phyloP scores from a whole-genome alignment of 371 early-diverging fungal species.

The Circinella minor region DNA sequence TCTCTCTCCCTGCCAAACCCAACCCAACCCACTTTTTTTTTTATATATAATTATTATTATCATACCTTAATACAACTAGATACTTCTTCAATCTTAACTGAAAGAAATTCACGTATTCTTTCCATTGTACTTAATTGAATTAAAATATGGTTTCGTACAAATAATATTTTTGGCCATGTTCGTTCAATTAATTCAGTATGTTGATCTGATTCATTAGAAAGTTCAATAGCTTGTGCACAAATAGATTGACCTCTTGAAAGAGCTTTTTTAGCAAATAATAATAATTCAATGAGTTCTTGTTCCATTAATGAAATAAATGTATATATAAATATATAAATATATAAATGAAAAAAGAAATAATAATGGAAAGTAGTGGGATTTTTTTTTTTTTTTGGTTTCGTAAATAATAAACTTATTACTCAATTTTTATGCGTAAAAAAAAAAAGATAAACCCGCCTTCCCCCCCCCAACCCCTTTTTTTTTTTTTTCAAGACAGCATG shows the following conservation, averaged over 20 bases:
- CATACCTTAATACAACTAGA: constrained; percentile 34
- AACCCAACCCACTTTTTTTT: no score
- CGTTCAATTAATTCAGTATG: constrained; percentile 45
- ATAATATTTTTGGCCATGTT: constrained; percentile 44
- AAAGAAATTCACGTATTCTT: constrained; percentile 40
- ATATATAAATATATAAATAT: no score
- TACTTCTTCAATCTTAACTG: constrained; percentile 28
- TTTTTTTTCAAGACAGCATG: no score
- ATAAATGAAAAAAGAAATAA: no score
- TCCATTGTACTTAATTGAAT: constrained; percentile 39
- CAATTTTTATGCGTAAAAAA: no score
- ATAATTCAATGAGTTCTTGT: constrained; percentile 47
- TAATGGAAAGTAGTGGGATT: no score
- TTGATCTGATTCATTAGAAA: constrained; percentile 36
- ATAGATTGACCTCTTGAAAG: constrained; percentile 43
- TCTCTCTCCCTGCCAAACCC: no score
- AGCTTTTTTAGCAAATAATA: constrained; percentile 48
- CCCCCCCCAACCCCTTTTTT: no score
- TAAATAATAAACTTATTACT: no score
- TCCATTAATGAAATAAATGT: constrained; percentile 28
- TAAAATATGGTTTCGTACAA: constrained; percentile 46
- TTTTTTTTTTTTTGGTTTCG: no score
- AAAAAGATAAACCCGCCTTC: no score
- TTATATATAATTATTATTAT: no score
- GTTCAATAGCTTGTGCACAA: constrained; percentile 45